A percentile compares a stretch with the other conserved stretches of the same genome.
Evolutionary conservation across 495 filamentous ascomycete species (phyloP).

Genomic region (Penicillium soppii): DNA sequence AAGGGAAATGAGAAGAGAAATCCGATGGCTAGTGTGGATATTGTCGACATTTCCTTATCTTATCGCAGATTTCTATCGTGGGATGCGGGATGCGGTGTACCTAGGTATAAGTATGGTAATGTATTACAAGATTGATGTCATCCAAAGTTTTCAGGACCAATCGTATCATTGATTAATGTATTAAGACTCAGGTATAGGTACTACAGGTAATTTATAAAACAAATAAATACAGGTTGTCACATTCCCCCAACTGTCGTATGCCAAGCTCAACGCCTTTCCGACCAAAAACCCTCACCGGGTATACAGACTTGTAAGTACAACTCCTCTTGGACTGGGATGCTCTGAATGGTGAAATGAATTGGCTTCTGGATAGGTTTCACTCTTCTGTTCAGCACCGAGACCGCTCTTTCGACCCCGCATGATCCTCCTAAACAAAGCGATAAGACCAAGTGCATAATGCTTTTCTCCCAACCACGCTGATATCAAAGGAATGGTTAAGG

Average conservation of each 20-base stretch:
- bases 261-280: not conserved
- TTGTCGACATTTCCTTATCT: not conserved
- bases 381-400: not conserved
- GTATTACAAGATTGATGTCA: not conserved
- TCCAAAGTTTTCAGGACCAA: too few relatives aligned
- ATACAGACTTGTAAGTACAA: not conserved
- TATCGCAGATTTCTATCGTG: slow-evolving; percentile 4
- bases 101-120: not conserved
- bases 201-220: not conserved
- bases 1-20: too few relatives aligned
- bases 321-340: not conserved
- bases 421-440: not conserved
- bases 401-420: slow-evolving; percentile 9
- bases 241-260: not conserved
- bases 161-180: too few relatives aligned
- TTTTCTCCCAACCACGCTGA: not conserved
- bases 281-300: not conserved
- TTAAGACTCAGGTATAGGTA: too few relatives aligned
- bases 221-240: not conserved
- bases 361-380: not conserved
- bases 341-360: not conserved
- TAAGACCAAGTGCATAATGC: not conserved
- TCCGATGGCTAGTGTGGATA: too few relatives aligned
- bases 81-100: too few relatives aligned
- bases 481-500: not conserved